Evolutionary conservation across 2,329 filamentous ascomycete species (phyloP).

Genomic region (Gnomoniopsis smithogilvyi): DNA sequence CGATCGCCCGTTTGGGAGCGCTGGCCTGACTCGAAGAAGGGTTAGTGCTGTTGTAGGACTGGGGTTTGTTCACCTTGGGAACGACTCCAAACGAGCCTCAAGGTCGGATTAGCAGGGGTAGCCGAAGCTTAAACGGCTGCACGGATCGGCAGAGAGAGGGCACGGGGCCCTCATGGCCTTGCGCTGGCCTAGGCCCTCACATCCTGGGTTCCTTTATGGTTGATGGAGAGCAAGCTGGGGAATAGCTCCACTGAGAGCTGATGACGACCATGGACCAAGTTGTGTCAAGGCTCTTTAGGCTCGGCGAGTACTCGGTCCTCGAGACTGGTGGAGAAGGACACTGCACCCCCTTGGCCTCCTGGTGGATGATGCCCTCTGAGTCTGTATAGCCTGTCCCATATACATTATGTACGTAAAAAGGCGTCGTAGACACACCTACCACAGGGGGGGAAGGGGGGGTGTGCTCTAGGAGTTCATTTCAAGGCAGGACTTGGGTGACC

Average conservation of each 20-base stretch:
- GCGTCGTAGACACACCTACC: neutral
- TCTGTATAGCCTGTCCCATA: neutral
- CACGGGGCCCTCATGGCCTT: neutral
- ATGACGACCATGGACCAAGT: conserved; percentile 1
- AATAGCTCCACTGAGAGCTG: conserved; percentile 3
- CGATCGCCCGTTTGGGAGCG: neutral
- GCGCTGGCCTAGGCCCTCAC: neutral
- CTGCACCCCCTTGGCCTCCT: neutral
- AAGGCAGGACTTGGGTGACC: neutral
- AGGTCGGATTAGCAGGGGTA: conserved; percentile 13
- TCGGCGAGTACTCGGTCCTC: neutral
- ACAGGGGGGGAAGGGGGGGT: too few species aligned
- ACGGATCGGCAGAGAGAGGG: neutral
- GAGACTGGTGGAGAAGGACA: neutral
- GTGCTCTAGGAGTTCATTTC: neutral
- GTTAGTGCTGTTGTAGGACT: conserved; percentile 1
- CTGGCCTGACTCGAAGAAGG: conserved; percentile 8
- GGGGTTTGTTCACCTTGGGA: conserved; percentile 5
- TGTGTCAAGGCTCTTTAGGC: neutral
- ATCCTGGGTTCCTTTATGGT: neutral
- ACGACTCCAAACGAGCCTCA: conserved; percentile 15
- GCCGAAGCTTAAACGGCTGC: conserved; percentile 10
- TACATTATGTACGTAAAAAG: neutral
- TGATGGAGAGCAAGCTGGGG: neutral
- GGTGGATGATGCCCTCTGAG: neutral